Percentiles rank a stretch among this genome's conserved stretches.
phyloP scores from a whole-genome alignment of 2,329 filamentous ascomycete species.

The Sclerotinia nivalis region DNA sequence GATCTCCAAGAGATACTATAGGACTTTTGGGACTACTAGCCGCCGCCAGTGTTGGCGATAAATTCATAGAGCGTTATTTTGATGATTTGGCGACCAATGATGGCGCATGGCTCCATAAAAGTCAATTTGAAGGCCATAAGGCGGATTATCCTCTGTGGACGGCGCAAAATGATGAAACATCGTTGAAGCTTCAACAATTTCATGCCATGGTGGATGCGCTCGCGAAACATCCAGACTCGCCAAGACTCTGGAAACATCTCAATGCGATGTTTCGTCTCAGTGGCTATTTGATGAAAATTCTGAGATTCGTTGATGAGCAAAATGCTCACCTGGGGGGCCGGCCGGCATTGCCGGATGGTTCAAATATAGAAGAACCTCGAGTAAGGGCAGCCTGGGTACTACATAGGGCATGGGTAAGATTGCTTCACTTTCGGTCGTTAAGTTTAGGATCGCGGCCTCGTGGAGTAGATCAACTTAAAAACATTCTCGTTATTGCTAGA shows the following conservation, averaged over 20 bases:
- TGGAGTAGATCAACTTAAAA: constrained; percentile 19
- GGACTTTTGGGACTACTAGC: constrained; percentile 10
- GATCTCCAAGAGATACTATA: not conserved
- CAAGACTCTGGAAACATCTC: constrained; percentile 1
- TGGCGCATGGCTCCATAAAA: not conserved
- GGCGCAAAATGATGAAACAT: not conserved
- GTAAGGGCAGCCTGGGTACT: constrained; percentile 26
- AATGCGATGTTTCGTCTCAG: constrained; percentile 16
- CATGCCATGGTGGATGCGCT: constrained; percentile 6
- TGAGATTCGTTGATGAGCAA: constrained; percentile 12
- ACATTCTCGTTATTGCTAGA: constrained; percentile 14
- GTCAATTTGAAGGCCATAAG: constrained; percentile 10
- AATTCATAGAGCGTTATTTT: constrained; percentile 2
- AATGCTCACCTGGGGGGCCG: constrained; percentile 4
- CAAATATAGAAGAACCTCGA: constrained; percentile 8
- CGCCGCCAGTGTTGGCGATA: not conserved
- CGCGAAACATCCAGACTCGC: not conserved
- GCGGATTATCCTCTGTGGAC: constrained; percentile 17
- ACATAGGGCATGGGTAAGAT: constrained; percentile 28
- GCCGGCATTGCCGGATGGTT: constrained; percentile 20
- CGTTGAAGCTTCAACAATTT: constrained; percentile 4
- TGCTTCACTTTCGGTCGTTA: constrained; percentile 28
- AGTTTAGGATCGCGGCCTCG: not conserved
- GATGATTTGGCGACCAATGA: not conserved
- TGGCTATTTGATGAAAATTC: constrained; percentile 8